A percentile compares a stretch with the other conserved stretches of the same genome.
Conservation (phyloP, 139 green algal species). For the Coccomyxa sp. region DNA sequence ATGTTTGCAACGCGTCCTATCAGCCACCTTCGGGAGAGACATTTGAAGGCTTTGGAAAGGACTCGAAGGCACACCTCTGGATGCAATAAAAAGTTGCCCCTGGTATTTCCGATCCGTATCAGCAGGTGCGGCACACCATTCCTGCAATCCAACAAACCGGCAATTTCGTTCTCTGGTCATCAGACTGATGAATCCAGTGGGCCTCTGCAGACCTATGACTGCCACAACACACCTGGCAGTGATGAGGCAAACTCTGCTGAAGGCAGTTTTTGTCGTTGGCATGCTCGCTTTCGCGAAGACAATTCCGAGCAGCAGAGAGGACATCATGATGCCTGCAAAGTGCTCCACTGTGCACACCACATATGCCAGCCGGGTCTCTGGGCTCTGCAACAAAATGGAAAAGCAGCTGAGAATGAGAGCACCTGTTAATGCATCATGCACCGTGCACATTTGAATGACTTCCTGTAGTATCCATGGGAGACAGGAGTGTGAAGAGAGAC, state of each 20-base stretch:
- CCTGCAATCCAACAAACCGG: background rate
- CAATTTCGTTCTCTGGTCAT: background rate
- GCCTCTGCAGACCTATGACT: background rate
- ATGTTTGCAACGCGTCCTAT: background rate
- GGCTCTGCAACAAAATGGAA: background rate
- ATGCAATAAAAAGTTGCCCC: constrained; percentile 30
- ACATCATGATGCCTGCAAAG: constrained; percentile 27
- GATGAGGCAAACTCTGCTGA: constrained; percentile 10
- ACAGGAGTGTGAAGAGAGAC: background rate
- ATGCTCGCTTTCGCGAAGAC: constrained; percentile 27
- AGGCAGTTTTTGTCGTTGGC: constrained; percentile 19
- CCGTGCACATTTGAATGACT: background rate
- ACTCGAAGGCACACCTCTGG: constrained; percentile 18
- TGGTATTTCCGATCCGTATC: constrained; percentile 26
- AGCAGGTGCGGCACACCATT: constrained; percentile 27
- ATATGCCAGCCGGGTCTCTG: constrained; percentile 4
- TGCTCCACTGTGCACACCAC: constrained; percentile 15
- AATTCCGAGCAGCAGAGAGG: constrained; percentile 21
- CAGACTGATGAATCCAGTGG: background rate
- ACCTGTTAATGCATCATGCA: background rate
- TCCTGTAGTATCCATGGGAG: background rate
- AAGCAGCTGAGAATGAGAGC: background rate
- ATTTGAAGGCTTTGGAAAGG: background rate
- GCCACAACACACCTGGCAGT: background rate
- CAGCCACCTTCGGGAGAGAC: background rate